These are phyloP conservation scores for Ligustrum vulgare DNA, from an alignment of 257 asterid genomes.

Conservation along the genomic window DNA sequence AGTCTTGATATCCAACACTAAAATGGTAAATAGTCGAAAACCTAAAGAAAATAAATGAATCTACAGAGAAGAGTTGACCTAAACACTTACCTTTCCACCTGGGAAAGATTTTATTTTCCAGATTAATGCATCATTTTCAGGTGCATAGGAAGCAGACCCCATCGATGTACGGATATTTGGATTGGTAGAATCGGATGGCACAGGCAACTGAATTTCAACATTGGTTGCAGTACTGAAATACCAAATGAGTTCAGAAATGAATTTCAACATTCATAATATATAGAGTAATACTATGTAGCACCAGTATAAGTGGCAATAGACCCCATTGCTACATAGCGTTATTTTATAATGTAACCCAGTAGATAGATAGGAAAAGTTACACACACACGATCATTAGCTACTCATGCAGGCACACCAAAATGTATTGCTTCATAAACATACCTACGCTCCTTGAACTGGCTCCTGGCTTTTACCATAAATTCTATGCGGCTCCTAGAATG, in stretches of 20 bases:
- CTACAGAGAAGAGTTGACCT: constrained; percentile 4
- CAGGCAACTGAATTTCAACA: constrained; percentile 97
- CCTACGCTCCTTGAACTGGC: constrained; percentile 99
- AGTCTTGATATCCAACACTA: constrained; percentile 7
- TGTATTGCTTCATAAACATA: constrained; percentile 26
- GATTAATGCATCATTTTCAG: constrained; percentile 85
- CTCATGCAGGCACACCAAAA: not conserved
- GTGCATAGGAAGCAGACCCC: constrained; percentile 96
- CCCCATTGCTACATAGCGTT: too few relatives aligned
- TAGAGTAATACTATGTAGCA: not conserved
- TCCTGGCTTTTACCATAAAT: constrained; percentile 83
- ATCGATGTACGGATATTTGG: constrained; percentile 95
- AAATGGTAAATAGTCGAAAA: not conserved
- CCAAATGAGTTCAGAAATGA: constrained; percentile 28
- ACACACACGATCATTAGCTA: not conserved
- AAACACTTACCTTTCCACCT: constrained; percentile 84
- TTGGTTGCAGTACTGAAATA: constrained; percentile 90
- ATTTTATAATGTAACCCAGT: not conserved
- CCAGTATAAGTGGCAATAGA: too few relatives aligned
- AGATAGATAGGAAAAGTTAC: not conserved
- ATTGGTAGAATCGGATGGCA: constrained; percentile 93
- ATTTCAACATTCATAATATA: constrained; percentile 11
- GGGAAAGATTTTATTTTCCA: constrained; percentile 99
- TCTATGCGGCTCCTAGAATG: constrained; percentile 96
- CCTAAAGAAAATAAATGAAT: constrained; percentile 8